These are phyloP conservation scores for Geotrichum siamense DNA, from an alignment of 1,139 yeast species.

Conservation along the genomic window DNA sequence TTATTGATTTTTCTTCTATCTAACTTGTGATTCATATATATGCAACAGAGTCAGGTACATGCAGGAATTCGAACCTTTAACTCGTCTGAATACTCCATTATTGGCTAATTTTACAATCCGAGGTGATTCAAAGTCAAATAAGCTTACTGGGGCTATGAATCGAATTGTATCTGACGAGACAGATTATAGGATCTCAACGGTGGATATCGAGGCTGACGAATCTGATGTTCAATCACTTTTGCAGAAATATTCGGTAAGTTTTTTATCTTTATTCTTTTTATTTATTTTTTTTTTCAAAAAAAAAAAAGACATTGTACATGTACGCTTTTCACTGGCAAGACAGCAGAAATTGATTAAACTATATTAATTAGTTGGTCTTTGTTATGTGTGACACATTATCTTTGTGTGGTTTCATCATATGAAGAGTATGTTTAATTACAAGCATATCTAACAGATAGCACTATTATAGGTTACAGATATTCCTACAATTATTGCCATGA, in stretches of 20 bases:
- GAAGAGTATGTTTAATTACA: too few species aligned
- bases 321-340: not conserved
- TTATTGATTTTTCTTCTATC: not conserved
- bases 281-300: constrained; percentile 1
- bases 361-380: too few species aligned
- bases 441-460: too few species aligned
- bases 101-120: constrained; percentile 65
- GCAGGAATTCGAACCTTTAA: constrained; percentile 49
- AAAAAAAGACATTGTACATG: too few species aligned
- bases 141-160: constrained; percentile 56
- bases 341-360: not conserved
- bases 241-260: constrained; percentile 43
- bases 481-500: constrained; percentile 61
- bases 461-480: constrained; percentile 42
- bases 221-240: constrained; percentile 54
- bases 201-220: constrained; percentile 63
- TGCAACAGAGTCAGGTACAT: constrained; percentile 38
- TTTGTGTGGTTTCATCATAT: not conserved
- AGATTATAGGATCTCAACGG: constrained; percentile 49
- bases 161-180: constrained; percentile 49
- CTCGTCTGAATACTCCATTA: constrained; percentile 50
- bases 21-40: too few species aligned
- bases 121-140: constrained; percentile 57
- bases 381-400: not conserved
- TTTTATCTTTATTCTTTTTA: too few species aligned